Evolutionary conservation across 768 basidiomycete genomes (phyloP).

Genomic region (Panaeolus cyanescens): DNA sequence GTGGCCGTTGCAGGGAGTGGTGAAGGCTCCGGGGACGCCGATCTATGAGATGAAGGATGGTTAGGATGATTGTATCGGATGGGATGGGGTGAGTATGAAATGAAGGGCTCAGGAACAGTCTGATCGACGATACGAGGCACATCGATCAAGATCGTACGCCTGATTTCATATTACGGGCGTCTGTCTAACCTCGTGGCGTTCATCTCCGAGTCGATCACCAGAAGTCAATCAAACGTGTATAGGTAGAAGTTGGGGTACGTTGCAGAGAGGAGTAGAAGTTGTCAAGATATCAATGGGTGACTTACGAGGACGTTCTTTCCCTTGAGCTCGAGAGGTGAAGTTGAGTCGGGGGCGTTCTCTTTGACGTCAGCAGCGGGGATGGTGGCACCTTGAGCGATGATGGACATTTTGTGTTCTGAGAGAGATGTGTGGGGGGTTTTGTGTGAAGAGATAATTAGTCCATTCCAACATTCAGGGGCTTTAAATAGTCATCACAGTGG

Average conservation of each 20-base stretch:
- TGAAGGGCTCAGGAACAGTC: background rate
- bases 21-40: conserved; percentile 79
- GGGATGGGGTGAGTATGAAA: background rate
- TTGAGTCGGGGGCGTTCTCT: conserved; percentile 51
- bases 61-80: background rate
- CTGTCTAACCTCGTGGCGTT: background rate
- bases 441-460: background rate
- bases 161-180: background rate
- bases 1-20: conserved; percentile 68
- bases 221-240: background rate
- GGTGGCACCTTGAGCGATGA: conserved; percentile 18
- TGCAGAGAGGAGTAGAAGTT: too few relatives aligned
- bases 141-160: background rate
- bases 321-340: conserved; percentile 44
- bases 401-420: background rate
- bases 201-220: background rate
- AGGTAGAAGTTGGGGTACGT: background rate
- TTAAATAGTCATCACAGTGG: background rate
- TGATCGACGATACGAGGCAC: background rate
- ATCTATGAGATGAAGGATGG: conserved; percentile 38
- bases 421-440: conserved; percentile 32
- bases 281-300: conserved; percentile 7
- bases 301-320: conserved; percentile 69
- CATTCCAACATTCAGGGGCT: background rate
- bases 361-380: conserved; percentile 59